Percentiles rank a stretch among this genome's conserved stretches.
phyloP scores from a whole-genome alignment of 352 stramenopile genomes.

The Phytophthora litchii region DNA sequence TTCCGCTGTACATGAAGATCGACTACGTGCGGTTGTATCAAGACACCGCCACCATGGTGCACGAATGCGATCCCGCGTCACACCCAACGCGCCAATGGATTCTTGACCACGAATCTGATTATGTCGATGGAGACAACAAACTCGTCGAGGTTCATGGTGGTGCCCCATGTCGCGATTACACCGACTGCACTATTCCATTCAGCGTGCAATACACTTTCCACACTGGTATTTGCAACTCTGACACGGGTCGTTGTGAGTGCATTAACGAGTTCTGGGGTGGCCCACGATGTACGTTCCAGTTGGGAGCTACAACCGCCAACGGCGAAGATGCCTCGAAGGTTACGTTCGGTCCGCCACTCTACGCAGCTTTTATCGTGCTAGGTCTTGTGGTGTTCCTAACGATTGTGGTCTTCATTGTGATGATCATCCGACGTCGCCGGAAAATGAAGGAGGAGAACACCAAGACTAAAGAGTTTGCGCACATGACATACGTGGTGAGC shows the following conservation, averaged over 20 bases:
- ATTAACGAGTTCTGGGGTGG: slow-evolving; percentile 65
- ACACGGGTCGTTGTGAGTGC: slow-evolving; percentile 54
- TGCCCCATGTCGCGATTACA: slow-evolving; percentile 52
- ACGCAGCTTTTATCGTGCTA: slow-evolving; percentile 28
- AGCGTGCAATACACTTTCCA: slow-evolving; percentile 48
- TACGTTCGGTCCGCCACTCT: slow-evolving; percentile 38
- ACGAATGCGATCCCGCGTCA: slow-evolving; percentile 61
- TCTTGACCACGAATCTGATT: slow-evolving; percentile 61
- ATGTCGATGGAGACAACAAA: slow-evolving; percentile 63
- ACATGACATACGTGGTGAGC: slow-evolving; percentile 27
- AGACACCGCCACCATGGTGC: slow-evolving; percentile 58
- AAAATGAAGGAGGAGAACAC: slow-evolving; percentile 36
- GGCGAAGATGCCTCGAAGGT: slow-evolving; percentile 32
- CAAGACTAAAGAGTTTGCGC: slow-evolving; percentile 41
- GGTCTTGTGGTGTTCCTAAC: slow-evolving; percentile 40
- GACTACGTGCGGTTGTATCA: slow-evolving; percentile 87
- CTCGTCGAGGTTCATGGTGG: slow-evolving; percentile 59
- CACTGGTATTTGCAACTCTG: slow-evolving; percentile 58
- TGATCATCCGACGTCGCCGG: slow-evolving; percentile 39
- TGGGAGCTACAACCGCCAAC: slow-evolving; percentile 38
- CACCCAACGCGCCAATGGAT: slow-evolving; percentile 80
- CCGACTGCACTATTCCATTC: slow-evolving; percentile 66
- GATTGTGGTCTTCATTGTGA: slow-evolving; percentile 50
- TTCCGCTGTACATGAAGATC: slow-evolving; percentile 87
- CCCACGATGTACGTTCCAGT: slow-evolving; percentile 64